These are phyloP conservation scores for Maudiozyma serrabonitensis DNA, from an alignment of 805 yeast genomes.

Conservation along the genomic window DNA sequence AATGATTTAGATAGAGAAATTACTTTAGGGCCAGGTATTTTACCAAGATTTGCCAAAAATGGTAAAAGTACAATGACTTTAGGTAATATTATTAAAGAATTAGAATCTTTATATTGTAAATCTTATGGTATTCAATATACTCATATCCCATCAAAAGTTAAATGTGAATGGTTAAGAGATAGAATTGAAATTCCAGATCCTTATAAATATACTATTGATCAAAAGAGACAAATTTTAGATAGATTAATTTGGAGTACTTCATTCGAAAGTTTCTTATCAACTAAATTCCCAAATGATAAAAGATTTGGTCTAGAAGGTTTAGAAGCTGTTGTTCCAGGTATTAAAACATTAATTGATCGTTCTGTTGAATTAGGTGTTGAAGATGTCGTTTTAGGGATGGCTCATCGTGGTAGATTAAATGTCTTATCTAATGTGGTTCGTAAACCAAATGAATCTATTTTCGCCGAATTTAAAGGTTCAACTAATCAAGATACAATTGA, in stretches of 20 bases:
- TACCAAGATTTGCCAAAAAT: constrained; percentile 75
- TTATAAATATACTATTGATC: constrained; percentile 70
- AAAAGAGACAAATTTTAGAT: constrained; percentile 93
- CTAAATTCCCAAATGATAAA: constrained; percentile 96
- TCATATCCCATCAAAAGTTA: constrained; percentile 89
- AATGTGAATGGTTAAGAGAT: constrained; percentile 98
- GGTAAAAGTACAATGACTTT: constrained; percentile 56
- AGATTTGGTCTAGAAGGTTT: constrained; percentile 99
- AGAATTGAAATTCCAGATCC: constrained; percentile 89
- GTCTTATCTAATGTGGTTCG: constrained; percentile 97
- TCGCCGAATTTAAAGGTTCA: constrained; percentile 83
- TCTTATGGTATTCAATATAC: constrained; percentile 90
- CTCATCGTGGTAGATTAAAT: constrained; percentile 98
- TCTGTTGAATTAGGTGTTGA: constrained; percentile 89
- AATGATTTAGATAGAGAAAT: constrained; percentile 75
- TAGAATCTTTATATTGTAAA: constrained; percentile 81
- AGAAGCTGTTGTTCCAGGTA: constrained; percentile 92
- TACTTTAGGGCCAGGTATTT: constrained; percentile 93
- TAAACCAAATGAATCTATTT: constrained; percentile 96
- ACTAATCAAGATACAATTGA: constrained; percentile 67
- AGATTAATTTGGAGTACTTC: constrained; percentile 94
- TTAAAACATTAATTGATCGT: constrained; percentile 89
- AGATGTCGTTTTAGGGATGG: constrained; percentile 97
- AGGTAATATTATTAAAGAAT: constrained; percentile 63
- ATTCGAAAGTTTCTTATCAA: constrained; percentile 84